Conservation (phyloP, 2,329 filamentous ascomycete genomes). For the Colletotrichum gloeosporioides region DNA sequence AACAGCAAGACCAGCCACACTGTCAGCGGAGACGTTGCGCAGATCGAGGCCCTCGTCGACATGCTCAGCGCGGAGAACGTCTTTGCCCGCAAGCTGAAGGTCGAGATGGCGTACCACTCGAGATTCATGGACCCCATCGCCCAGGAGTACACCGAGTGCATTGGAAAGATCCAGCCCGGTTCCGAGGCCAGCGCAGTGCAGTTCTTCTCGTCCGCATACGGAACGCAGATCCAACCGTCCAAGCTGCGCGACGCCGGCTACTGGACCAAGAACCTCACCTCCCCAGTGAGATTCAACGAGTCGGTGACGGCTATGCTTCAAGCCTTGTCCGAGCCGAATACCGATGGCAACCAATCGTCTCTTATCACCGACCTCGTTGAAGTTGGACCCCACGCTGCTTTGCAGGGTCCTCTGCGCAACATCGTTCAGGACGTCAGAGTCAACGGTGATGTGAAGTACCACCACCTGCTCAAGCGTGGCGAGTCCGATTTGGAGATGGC, state of each 20-base stretch:
- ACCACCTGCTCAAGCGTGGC: background rate
- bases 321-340: background rate
- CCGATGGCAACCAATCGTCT: background rate
- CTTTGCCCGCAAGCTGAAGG: slow-evolving; percentile 18
- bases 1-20: slow-evolving; percentile 59
- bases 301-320: background rate
- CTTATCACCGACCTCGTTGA: background rate
- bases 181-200: background rate
- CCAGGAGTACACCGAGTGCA: background rate
- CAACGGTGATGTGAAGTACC: slow-evolving; percentile 27
- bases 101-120: slow-evolving; percentile 12
- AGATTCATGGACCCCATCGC: background rate
- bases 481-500: slow-evolving; percentile 23
- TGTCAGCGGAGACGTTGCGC: slow-evolving; percentile 51
- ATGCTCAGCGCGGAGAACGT: slow-evolving; percentile 32
- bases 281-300: background rate
- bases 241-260: background rate
- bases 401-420: background rate
- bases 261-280: background rate
- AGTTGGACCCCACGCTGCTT: background rate
- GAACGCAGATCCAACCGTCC: background rate
- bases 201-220: background rate
- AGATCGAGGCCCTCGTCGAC: slow-evolving; percentile 44
- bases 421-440: slow-evolving; percentile 17
- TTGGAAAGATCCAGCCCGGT: background rate